Conservation (phyloP, 371 early-diverging fungal genomes). For the Rhizopus arrhizus region DNA sequence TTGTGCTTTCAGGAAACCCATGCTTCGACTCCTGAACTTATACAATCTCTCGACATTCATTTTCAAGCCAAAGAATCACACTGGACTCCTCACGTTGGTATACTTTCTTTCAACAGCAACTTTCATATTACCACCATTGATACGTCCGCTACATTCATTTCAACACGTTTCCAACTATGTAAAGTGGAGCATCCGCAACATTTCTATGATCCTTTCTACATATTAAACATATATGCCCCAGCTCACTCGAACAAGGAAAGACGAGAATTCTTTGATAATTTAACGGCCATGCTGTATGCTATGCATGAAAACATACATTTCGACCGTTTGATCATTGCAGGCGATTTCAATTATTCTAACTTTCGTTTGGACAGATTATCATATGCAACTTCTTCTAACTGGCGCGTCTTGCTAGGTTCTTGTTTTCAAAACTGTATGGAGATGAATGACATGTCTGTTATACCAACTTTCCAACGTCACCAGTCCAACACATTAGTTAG, state of each 20-base stretch:
- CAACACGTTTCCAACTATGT: conserved; percentile 1
- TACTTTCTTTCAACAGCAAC: conserved; percentile 1
- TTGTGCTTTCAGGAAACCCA: conserved; percentile 10
- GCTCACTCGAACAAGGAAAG: not conserved
- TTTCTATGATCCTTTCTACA: conserved; percentile 9
- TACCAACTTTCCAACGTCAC: not conserved
- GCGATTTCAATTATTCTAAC: conserved; percentile 9
- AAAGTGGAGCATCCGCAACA: conserved; percentile 7
- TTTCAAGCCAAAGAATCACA: not conserved
- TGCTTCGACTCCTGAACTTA: not conserved
- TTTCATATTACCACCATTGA: conserved; percentile 2
- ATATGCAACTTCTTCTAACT: not conserved
- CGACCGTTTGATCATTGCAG: conserved; percentile 3
- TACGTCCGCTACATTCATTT: conserved; percentile 1
- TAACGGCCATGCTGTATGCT: not conserved
- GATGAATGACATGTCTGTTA: not conserved
- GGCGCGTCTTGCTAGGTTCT: not conserved
- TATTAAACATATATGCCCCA: conserved; percentile 14
- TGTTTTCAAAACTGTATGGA: not conserved
- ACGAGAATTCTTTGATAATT: not conserved
- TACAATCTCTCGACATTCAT: not conserved
- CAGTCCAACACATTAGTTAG: not conserved
- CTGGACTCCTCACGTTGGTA: conserved; percentile 1
- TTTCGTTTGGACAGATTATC: not conserved
- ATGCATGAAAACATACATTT: not conserved